Evolutionary conservation across 441 rosid genomes (phyloP).

Genomic region (Oxalis stricta): DNA sequence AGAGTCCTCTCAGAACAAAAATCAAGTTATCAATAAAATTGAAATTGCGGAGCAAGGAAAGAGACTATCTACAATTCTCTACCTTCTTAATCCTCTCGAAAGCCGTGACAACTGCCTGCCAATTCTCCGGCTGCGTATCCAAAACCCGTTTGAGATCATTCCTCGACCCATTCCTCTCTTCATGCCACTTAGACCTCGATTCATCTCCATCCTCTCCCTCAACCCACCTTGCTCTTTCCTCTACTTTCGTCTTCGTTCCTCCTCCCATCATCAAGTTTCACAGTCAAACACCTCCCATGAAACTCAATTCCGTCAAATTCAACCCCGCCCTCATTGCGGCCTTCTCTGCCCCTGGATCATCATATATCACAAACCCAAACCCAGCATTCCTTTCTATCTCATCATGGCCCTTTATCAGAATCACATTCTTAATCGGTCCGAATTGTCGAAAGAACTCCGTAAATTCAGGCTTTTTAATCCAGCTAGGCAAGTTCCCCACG

Average conservation of each 20-base stretch:
- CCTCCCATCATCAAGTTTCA: conserved; percentile 80
- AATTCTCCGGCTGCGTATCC: conserved; percentile 63
- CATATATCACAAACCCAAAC: conserved; percentile 74
- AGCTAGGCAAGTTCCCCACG: conserved; percentile 71
- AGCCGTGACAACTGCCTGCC: conserved; percentile 83
- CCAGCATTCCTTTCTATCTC: conserved; percentile 64
- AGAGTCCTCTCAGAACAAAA: too few species aligned
- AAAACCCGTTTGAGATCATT: conserved; percentile 37
- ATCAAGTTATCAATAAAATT: too few species aligned
- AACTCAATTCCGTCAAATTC: conserved; percentile 87
- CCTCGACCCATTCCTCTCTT: conserved; percentile 61
- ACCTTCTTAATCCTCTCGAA: conserved; percentile 84
- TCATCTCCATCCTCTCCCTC: conserved; percentile 35
- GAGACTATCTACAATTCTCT: neutral
- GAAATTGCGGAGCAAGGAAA: too few species aligned
- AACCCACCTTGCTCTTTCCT: conserved; percentile 59
- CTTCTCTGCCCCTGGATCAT: conserved; percentile 31
- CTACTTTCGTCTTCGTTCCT: conserved; percentile 48
- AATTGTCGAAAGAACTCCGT: conserved; percentile 72
- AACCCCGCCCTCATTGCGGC: conserved; percentile 69
- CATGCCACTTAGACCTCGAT: conserved; percentile 69
- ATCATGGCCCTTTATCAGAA: conserved; percentile 59
- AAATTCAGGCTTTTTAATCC: conserved; percentile 69
- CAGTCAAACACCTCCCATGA: conserved; percentile 79
- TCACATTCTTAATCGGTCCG: conserved; percentile 59